A percentile compares a stretch with the other conserved stretches of the same genome.
phyloP scores from a whole-genome alignment of 163 green algal species.

The Chlamydomonas reinhardtii region DNA sequence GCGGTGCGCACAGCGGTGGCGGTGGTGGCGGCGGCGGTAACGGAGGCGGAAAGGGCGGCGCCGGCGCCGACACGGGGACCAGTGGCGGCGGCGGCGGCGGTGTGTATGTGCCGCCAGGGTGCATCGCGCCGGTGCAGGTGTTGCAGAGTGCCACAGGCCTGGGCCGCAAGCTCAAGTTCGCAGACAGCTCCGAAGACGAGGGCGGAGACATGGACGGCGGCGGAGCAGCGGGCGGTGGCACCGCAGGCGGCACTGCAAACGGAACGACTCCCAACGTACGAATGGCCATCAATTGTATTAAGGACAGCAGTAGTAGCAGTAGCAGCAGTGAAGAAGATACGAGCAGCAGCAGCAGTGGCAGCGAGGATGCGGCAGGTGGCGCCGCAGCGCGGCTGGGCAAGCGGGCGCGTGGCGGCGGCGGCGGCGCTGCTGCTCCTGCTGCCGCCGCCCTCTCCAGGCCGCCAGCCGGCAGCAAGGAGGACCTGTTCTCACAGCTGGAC shows the following conservation, averaged over 20 bases:
- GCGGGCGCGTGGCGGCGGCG: not conserved
- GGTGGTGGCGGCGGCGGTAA: too few relatives aligned
- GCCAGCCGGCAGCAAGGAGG: not conserved
- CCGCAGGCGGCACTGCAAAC: not conserved
- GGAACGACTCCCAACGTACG: not conserved
- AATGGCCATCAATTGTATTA: not conserved
- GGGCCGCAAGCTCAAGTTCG: not conserved
- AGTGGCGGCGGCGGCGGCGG: too few relatives aligned
- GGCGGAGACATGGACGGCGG: not conserved
- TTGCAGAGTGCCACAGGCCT: too few relatives aligned
- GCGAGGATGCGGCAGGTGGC: too few relatives aligned
- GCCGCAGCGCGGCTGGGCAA: not conserved
- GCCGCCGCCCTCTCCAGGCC: too few relatives aligned
- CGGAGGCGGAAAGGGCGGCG: too few relatives aligned
- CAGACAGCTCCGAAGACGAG: not conserved
- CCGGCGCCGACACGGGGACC: too few relatives aligned
- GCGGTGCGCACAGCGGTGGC: too few relatives aligned
- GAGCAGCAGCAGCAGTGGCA: not conserved
- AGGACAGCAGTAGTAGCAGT: not conserved
- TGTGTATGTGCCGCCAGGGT: too few relatives aligned
- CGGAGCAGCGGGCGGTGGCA: not conserved
- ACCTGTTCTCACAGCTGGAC: conserved; percentile 26
- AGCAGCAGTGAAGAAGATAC: not conserved
- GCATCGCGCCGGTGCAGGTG: too few relatives aligned
- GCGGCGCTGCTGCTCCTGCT: not conserved